phyloP scores from a whole-genome alignment of 306 rosid genomes.

The Ziziphus jujuba region DNA sequence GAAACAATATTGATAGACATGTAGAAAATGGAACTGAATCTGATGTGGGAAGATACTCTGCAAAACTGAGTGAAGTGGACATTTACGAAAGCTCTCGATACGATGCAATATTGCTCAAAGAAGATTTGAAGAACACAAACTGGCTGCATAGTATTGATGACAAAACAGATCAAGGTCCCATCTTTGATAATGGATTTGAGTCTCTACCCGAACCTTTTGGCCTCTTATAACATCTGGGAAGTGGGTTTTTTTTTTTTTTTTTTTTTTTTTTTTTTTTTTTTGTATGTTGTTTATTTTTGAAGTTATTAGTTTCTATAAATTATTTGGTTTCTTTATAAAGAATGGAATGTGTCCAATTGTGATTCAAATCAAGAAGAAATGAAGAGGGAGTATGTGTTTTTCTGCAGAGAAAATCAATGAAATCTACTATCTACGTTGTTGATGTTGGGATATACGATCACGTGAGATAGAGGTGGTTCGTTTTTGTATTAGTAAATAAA shows the following conservation, averaged over 20 bases:
- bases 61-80: constrained; percentile 74
- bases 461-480: too few species aligned
- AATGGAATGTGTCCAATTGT: constrained; percentile 45
- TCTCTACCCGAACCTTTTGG: constrained; percentile 91
- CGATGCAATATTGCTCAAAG: constrained; percentile 84
- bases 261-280: constrained; percentile 24
- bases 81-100: constrained; percentile 90
- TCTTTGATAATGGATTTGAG: constrained; percentile 89
- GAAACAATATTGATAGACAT: constrained; percentile 34
- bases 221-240: constrained; percentile 53
- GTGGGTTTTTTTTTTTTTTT: constrained; percentile 32
- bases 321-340: constrained; percentile 30
- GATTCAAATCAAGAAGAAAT: constrained; percentile 39
- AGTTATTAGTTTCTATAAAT: constrained; percentile 25
- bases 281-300: constrained; percentile 27
- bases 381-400: constrained; percentile 38
- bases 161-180: constrained; percentile 62
- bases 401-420: constrained; percentile 36
- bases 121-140: constrained; percentile 81
- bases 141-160: constrained; percentile 89
- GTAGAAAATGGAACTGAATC: constrained; percentile 46
- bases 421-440: neutral
- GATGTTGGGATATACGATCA: too few species aligned
- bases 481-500: too few species aligned
- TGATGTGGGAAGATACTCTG: constrained; percentile 45